These are phyloP conservation scores for Orbilia brochopaga DNA, from an alignment of 2,329 filamentous ascomycete genomes.

Conservation along the genomic window DNA sequence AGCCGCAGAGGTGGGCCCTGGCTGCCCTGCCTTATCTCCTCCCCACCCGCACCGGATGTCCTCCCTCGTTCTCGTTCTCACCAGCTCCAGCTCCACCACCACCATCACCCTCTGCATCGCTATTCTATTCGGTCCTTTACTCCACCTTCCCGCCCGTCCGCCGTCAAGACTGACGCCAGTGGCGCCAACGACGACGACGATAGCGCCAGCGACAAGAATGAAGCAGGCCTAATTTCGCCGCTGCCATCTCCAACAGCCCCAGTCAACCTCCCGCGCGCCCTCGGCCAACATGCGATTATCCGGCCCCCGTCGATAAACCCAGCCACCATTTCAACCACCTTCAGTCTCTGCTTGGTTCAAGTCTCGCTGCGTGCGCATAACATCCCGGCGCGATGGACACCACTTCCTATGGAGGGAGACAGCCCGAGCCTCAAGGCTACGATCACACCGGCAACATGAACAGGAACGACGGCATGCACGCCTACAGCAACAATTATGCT, in stretches of 20 bases:
- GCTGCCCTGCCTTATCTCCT: not conserved
- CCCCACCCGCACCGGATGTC: not conserved
- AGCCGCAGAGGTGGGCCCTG: not conserved
- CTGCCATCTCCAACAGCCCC: not conserved
- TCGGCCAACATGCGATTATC: constrained; percentile 1
- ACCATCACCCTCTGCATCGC: not conserved
- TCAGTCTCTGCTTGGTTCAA: not conserved
- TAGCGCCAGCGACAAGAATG: not conserved
- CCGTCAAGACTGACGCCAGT: not conserved
- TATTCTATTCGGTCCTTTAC: no score
- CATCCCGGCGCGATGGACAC: constrained; percentile 17
- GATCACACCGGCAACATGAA: constrained; percentile 19
- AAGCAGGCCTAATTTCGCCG: not conserved
- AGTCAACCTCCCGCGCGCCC: not conserved
- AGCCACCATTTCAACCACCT: not conserved
- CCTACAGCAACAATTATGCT: constrained; percentile 2
- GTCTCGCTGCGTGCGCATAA: constrained; percentile 14
- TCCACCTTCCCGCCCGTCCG: not conserved
- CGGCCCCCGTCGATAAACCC: not conserved
- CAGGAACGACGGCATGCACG: not conserved
- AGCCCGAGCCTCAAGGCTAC: constrained; percentile 2
- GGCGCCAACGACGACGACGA: not conserved
- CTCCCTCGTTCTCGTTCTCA: not conserved
- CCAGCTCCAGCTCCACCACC: not conserved
- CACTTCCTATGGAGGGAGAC: constrained; percentile 5